Percentiles rank a stretch among this genome's conserved stretches.
phyloP scores from a whole-genome alignment of 2,329 filamentous ascomycete genomes.

The Dactylellina cionopaga region DNA sequence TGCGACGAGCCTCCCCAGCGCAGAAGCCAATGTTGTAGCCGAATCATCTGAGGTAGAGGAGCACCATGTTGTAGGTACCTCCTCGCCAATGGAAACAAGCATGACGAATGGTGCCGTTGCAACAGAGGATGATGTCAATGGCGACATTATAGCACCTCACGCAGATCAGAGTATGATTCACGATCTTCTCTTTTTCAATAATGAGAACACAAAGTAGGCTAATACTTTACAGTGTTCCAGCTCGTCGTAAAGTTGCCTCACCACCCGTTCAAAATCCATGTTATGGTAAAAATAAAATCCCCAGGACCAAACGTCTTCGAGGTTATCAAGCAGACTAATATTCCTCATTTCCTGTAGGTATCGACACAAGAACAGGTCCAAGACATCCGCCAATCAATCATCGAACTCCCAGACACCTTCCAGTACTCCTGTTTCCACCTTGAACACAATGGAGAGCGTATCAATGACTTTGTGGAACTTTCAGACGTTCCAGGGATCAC shows the following conservation, averaged over 20 bases:
- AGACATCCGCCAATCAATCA: slow-evolving; percentile 94
- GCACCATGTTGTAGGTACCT: not conserved
- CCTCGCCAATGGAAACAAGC: not conserved
- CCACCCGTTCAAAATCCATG: slow-evolving; percentile 78
- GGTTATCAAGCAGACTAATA: slow-evolving; percentile 52
- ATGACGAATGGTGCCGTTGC: not conserved
- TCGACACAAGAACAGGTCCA: slow-evolving; percentile 95
- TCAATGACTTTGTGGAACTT: slow-evolving; percentile 95
- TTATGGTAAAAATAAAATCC: slow-evolving; percentile 74
- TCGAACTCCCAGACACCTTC: slow-evolving; percentile 90
- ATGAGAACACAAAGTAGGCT: not conserved
- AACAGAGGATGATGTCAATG: slow-evolving; percentile 15
- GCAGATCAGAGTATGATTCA: slow-evolving; percentile 35
- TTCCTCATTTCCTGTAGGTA: slow-evolving; percentile 67
- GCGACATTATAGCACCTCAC: slow-evolving; percentile 22
- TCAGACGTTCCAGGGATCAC: slow-evolving; percentile 85
- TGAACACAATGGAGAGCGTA: slow-evolving; percentile 83
- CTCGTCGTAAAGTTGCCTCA: slow-evolving; percentile 85
- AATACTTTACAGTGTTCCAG: slow-evolving; percentile 66
- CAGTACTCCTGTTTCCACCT: slow-evolving; percentile 99
- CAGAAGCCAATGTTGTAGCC: not conserved
- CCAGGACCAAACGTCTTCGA: not conserved
- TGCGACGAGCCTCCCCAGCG: slow-evolving; percentile 1
- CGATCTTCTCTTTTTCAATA: not conserved
- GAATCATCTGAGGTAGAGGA: slow-evolving; percentile 4